phyloP scores from a whole-genome alignment of 2,329 filamentous ascomycete genomes.

The Cercospora canescens region DNA sequence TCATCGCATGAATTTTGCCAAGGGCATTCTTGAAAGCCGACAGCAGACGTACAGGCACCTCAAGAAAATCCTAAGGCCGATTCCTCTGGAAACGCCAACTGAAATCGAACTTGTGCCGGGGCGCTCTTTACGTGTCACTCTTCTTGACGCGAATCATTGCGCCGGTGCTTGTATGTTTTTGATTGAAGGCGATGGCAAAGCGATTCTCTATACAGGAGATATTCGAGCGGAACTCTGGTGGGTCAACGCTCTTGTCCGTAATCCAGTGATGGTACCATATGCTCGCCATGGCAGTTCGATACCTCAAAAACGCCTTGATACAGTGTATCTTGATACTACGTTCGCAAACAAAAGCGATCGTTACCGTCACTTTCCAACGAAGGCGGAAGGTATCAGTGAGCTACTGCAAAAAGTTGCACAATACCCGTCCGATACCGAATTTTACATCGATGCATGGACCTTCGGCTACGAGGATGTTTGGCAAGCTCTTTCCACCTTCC shows the following conservation, averaged over 20 bases:
- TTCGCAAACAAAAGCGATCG: slow-evolving; percentile 58
- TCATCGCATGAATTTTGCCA: slow-evolving; percentile 78
- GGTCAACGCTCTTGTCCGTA: slow-evolving; percentile 70
- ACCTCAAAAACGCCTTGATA: slow-evolving; percentile 69
- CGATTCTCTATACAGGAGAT: slow-evolving; percentile 86
- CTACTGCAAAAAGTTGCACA: slow-evolving; percentile 66
- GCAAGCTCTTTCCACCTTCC: slow-evolving; percentile 71
- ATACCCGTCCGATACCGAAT: slow-evolving; percentile 74
- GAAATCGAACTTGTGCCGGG: slow-evolving; percentile 71
- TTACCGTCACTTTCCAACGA: slow-evolving; percentile 57
- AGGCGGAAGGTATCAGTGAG: slow-evolving; percentile 75
- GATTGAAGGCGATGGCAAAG: slow-evolving; percentile 70
- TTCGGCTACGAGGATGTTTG: slow-evolving; percentile 93
- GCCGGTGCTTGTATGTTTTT: slow-evolving; percentile 90
- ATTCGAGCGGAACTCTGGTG: slow-evolving; percentile 86
- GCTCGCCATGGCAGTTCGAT: slow-evolving; percentile 39
- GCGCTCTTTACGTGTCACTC: slow-evolving; percentile 72
- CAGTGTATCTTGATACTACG: slow-evolving; percentile 87
- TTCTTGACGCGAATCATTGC: slow-evolving; percentile 92
- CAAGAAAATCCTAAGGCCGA: slow-evolving; percentile 69
- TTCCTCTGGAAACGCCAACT: slow-evolving; percentile 80
- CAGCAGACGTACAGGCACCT: slow-evolving; percentile 77
- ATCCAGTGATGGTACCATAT: slow-evolving; percentile 75
- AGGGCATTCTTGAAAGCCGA: slow-evolving; percentile 72
- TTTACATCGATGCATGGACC: slow-evolving; percentile 87